Conservation (phyloP, 1,284 basidiomycete genomes). For the Coniophora puteana region DNA sequence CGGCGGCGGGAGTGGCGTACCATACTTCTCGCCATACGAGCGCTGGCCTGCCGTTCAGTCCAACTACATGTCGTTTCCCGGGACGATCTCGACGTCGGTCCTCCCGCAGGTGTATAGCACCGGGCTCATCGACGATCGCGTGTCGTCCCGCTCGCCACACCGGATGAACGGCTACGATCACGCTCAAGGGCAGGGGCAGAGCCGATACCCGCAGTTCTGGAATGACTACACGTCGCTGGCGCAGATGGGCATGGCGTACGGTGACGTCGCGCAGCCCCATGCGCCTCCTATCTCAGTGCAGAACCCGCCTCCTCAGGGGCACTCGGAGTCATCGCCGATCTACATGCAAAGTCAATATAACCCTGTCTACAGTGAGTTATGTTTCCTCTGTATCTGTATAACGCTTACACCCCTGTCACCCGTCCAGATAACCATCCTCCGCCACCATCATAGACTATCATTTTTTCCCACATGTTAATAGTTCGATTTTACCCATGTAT, state of each 20-base stretch:
- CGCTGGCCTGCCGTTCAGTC: constrained; percentile 45
- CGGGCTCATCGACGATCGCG: constrained; percentile 49
- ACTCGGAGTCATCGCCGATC: constrained; percentile 13
- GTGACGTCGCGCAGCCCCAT: constrained; percentile 15
- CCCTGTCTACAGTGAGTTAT: constrained; percentile 22
- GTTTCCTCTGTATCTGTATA: neutral
- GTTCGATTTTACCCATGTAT: too few species aligned
- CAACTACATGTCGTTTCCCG: constrained; percentile 34
- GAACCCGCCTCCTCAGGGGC: constrained; percentile 11
- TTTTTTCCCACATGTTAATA: too few species aligned
- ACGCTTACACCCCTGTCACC: neutral
- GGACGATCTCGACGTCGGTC: constrained; percentile 56
- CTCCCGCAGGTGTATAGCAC: constrained; percentile 70
- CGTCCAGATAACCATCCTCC: constrained; percentile 14
- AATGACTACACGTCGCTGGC: constrained; percentile 56
- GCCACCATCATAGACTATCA: too few species aligned
- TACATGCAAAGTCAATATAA: constrained; percentile 21
- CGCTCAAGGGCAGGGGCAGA: constrained; percentile 13
- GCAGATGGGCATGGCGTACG: constrained; percentile 48
- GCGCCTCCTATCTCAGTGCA: constrained; percentile 24
- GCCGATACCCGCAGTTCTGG: constrained; percentile 55
- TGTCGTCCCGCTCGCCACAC: constrained; percentile 18
- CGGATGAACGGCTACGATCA: constrained; percentile 14
- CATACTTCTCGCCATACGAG: constrained; percentile 39
- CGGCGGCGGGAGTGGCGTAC: constrained; percentile 10